Percentiles rank a stretch among this genome's conserved stretches.
Conservation (phyloP, 345 rosid species). For the Passiflora organensis region DNA sequence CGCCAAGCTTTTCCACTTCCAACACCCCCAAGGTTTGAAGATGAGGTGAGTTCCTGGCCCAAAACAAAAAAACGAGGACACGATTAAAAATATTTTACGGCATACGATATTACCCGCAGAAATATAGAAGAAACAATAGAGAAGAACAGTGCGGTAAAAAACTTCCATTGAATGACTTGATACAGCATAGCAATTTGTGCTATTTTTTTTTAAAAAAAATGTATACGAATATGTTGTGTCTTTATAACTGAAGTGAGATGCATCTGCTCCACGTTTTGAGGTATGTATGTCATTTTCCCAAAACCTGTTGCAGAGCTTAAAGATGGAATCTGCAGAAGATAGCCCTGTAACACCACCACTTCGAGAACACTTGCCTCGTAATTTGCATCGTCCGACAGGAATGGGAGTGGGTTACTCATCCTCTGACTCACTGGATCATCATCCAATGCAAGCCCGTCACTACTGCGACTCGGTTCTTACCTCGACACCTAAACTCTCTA, state of each 20-base stretch:
- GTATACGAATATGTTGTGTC: too few relatives aligned
- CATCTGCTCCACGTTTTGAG: not conserved
- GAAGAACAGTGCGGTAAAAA: too few relatives aligned
- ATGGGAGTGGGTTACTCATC: slow-evolving; percentile 24
- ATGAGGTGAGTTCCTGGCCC: slow-evolving; percentile 18
- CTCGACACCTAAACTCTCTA: slow-evolving; percentile 88
- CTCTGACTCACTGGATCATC: slow-evolving; percentile 29
- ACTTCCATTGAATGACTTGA: too few relatives aligned
- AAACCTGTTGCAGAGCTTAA: slow-evolving; percentile 24
- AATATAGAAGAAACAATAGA: too few relatives aligned
- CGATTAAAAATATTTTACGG: not conserved
- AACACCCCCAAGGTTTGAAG: slow-evolving; percentile 26
- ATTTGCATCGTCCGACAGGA: slow-evolving; percentile 25
- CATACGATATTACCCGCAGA: too few relatives aligned
- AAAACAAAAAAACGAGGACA: not conserved
- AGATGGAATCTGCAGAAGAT: slow-evolving; percentile 25
- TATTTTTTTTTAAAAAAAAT: too few relatives aligned
- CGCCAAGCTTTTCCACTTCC: slow-evolving; percentile 33
- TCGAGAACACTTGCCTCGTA: slow-evolving; percentile 56
- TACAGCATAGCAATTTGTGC: too few relatives aligned
- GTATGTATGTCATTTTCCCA: not conserved
- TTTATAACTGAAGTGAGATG: slow-evolving; percentile 4
- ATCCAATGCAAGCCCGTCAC: slow-evolving; percentile 21
- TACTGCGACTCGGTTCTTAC: slow-evolving; percentile 63
- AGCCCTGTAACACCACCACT: slow-evolving; percentile 32